Conservation (phyloP, 805 yeast species). For the Saturnispora halmiae region DNA sequence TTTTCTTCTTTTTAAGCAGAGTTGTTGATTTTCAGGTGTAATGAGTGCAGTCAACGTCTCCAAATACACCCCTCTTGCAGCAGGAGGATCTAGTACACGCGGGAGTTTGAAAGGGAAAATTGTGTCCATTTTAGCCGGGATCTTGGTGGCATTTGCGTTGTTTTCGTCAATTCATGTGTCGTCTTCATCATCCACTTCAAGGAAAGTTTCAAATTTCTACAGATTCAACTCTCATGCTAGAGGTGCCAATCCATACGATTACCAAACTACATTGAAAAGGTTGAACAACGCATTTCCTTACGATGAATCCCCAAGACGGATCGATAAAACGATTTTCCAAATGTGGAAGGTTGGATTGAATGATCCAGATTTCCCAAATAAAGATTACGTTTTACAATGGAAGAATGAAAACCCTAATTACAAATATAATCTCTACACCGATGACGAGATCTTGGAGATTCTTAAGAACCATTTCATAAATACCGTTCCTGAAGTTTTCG, state of each 20-base stretch:
- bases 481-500: slow-evolving; percentile 43
- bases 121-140: slow-evolving; percentile 22
- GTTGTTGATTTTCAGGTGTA: not conserved
- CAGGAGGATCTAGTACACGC: not conserved
- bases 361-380: slow-evolving; percentile 30
- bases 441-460: slow-evolving; percentile 26
- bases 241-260: slow-evolving; percentile 29
- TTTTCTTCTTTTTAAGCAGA: not conserved
- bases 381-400: slow-evolving; percentile 26
- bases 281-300: slow-evolving; percentile 26
- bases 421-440: slow-evolving; percentile 26
- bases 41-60: slow-evolving; percentile 3
- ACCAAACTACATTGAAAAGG: slow-evolving; percentile 26
- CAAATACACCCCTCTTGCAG: slow-evolving; percentile 7
- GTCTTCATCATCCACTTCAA: slow-evolving; percentile 20
- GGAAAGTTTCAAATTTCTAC: slow-evolving; percentile 25
- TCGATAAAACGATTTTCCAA: slow-evolving; percentile 28
- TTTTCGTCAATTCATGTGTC: slow-evolving; percentile 20
- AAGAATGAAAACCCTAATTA: slow-evolving; percentile 29
- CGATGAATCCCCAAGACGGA: slow-evolving; percentile 27
- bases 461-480: slow-evolving; percentile 24
- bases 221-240: slow-evolving; percentile 27
- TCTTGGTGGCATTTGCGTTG: slow-evolving; percentile 22
- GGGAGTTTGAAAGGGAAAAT: slow-evolving; percentile 9
- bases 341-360: slow-evolving; percentile 30